phyloP scores from a whole-genome alignment of 306 rosid genomes.

The Pterocarpus santalinus region DNA sequence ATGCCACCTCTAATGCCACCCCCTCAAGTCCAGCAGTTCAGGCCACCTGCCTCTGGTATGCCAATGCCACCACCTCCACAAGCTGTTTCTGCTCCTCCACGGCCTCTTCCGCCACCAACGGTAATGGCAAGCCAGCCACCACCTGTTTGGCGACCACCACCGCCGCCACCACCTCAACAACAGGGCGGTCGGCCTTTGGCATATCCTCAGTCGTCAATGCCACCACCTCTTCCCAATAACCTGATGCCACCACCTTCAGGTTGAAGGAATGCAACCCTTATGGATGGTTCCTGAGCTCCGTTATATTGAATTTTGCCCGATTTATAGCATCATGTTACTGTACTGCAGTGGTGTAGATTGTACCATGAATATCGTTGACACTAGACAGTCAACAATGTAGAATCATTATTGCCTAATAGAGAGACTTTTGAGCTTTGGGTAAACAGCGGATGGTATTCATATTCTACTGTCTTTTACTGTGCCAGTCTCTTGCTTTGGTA shows the following conservation, averaged over 20 bases:
- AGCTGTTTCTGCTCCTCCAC: conserved; percentile 60
- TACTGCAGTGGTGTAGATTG: conserved; percentile 36
- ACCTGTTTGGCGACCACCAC: conserved; percentile 78
- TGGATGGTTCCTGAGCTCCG: not conserved
- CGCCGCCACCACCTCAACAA: conserved; percentile 71
- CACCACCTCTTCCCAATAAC: conserved; percentile 66
- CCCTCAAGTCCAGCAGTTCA: conserved; percentile 81
- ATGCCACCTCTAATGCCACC: conserved; percentile 72
- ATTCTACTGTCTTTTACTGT: too few species aligned
- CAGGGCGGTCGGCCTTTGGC: conserved; percentile 63
- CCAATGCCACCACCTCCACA: conserved; percentile 86
- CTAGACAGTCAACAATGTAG: not conserved
- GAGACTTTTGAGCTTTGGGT: conserved; percentile 5
- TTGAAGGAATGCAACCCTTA: conserved; percentile 47
- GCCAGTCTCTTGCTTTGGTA: too few species aligned
- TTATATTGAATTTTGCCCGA: conserved; percentile 39
- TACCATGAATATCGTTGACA: conserved; percentile 6
- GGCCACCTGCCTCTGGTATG: conserved; percentile 83
- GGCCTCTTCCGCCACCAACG: conserved; percentile 88
- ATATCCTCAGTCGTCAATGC: conserved; percentile 72
- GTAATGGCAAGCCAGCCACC: conserved; percentile 81
- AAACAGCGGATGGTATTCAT: not conserved
- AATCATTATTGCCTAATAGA: not conserved
- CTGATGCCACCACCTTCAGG: conserved; percentile 58
- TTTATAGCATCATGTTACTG: conserved; percentile 43